phyloP scores from a whole-genome alignment of 495 filamentous ascomycete genomes.

The Trichoderma asperelloides region DNA sequence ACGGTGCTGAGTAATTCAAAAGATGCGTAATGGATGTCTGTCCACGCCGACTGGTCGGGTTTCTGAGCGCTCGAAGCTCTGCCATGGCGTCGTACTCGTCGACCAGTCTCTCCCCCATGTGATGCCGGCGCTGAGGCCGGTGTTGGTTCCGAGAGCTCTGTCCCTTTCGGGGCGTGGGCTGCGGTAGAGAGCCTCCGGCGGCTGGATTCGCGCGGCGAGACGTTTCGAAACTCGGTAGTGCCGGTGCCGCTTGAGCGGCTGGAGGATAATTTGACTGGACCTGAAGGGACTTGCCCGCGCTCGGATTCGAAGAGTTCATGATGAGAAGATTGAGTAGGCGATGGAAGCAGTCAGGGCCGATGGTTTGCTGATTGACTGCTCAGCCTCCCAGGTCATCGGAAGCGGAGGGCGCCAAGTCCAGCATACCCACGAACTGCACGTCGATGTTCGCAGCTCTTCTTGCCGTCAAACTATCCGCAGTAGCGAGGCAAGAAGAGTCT shows the following conservation, averaged over 20 bases:
- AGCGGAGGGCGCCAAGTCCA: not conserved
- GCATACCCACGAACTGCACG: constrained; percentile 1
- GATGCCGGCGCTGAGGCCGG: constrained; percentile 42
- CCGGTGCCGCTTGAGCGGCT: constrained; percentile 21
- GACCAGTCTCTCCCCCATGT: constrained; percentile 2
- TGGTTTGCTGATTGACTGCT: constrained; percentile 4
- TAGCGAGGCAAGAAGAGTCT: not conserved
- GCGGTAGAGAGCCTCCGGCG: constrained; percentile 46
- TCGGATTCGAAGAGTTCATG: constrained; percentile 39
- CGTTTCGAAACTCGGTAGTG: constrained; percentile 40
- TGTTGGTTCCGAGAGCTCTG: constrained; percentile 71
- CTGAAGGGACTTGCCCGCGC: constrained; percentile 35
- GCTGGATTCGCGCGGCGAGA: constrained; percentile 51
- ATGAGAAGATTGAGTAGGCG: constrained; percentile 9
- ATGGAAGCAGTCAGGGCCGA: not conserved
- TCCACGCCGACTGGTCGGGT: constrained; percentile 75
- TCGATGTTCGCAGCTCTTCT: not conserved
- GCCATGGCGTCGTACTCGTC: constrained; percentile 71
- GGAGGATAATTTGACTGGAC: constrained; percentile 19
- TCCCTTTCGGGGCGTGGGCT: constrained; percentile 55
- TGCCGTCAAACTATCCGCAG: not conserved
- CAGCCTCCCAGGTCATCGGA: constrained; percentile 2
- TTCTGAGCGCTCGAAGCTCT: constrained; percentile 77
- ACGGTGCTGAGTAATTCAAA: constrained; percentile 82
- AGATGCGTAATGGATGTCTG: constrained; percentile 96